Percentiles rank a stretch among this genome's conserved stretches.
phyloP scores from a whole-genome alignment of 2,329 filamentous ascomycete genomes.

The Pseudovirgaria hyperparasitica region DNA sequence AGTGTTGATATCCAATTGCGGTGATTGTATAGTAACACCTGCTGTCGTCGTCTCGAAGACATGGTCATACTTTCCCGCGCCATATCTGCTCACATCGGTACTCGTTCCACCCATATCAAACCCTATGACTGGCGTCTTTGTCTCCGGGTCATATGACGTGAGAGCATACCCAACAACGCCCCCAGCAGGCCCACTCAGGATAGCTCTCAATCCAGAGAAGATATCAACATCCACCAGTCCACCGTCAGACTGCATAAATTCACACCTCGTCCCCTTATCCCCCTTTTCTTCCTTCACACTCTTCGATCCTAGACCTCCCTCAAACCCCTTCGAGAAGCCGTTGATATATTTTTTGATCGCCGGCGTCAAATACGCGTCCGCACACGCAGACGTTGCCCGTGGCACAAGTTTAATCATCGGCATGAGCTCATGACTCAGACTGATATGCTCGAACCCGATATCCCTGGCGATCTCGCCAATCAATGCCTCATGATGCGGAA shows the following conservation, averaged over 20 bases:
- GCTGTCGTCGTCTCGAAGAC: constrained; percentile 91
- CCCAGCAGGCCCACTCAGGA: constrained; percentile 81
- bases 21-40: constrained; percentile 86
- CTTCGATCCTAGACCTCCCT: constrained; percentile 63
- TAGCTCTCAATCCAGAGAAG: constrained; percentile 75
- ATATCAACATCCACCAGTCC: constrained; percentile 58
- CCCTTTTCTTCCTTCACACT: constrained; percentile 57
- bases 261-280: constrained; percentile 62
- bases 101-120: constrained; percentile 95
- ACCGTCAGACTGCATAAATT: constrained; percentile 90
- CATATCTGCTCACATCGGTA: constrained; percentile 82
- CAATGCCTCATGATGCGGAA: constrained; percentile 69
- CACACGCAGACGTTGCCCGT: constrained; percentile 62
- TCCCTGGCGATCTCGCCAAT: constrained; percentile 65
- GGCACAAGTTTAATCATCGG: constrained; percentile 79
- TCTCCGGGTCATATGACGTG: constrained; percentile 75
- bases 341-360: constrained; percentile 66
- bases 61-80: constrained; percentile 76
- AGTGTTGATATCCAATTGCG: constrained; percentile 88
- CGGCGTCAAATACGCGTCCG: constrained; percentile 69
- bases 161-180: constrained; percentile 88
- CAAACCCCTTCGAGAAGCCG: constrained; percentile 69
- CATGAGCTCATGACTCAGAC: constrained; percentile 68
- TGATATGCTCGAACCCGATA: constrained; percentile 74
- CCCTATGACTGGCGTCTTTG: constrained; percentile 75